Percentiles rank a stretch among this genome's conserved stretches.
Evolutionary conservation across 768 basidiomycete genomes (phyloP).

Genomic region (Steccherinum ochraceum): DNA sequence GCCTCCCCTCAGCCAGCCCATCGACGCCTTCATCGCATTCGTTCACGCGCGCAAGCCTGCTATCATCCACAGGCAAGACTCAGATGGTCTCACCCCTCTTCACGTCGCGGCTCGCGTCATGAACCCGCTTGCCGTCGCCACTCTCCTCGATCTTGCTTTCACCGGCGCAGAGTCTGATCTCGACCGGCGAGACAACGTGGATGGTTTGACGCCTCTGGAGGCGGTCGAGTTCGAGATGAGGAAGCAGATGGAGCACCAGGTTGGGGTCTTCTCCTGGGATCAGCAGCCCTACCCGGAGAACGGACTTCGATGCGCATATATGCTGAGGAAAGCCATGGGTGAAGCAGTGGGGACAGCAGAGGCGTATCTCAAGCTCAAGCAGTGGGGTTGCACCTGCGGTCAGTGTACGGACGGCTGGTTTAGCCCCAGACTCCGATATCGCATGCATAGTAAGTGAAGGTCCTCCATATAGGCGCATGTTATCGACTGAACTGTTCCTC

Average conservation of each 20-base stretch:
- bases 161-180: not conserved
- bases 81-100: not conserved
- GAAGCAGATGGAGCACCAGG: no score
- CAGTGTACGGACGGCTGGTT: slow-evolving; percentile 11
- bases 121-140: not conserved
- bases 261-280: not conserved
- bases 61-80: not conserved
- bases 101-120: not conserved
- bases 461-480: no score
- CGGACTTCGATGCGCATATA: not conserved
- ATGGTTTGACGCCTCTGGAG: not conserved
- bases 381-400: slow-evolving; percentile 10
- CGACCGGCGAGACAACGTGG: not conserved
- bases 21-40: not conserved
- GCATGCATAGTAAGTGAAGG: not conserved
- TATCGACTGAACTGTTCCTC: no score
- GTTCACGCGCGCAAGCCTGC: not conserved
- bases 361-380: not conserved
- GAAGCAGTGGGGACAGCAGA: no score
- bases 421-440: slow-evolving; percentile 6
- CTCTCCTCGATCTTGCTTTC: not conserved
- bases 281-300: not conserved
- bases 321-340: no score
- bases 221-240: not conserved
- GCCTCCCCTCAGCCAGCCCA: no score